Conservation (phyloP, 1,284 basidiomycete species). For the Moesziomyces sp. region DNA sequence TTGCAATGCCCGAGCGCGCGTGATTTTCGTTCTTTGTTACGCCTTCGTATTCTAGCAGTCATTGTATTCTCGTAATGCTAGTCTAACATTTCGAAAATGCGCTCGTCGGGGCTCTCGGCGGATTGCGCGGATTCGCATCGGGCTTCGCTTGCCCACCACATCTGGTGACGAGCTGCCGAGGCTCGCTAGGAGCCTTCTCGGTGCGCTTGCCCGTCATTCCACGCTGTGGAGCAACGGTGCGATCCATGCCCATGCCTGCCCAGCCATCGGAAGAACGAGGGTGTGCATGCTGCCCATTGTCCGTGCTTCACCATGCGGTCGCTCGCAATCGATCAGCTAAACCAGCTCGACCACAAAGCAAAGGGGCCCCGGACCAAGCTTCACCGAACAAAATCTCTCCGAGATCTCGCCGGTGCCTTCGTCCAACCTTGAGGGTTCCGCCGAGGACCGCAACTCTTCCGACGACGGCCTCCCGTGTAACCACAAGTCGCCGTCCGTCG, state of each 20-base stretch:
- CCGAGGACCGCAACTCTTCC: not conserved
- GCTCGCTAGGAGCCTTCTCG: not conserved
- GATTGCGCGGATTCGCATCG: not conserved
- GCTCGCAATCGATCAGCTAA: too few relatives aligned
- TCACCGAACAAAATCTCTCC: not conserved
- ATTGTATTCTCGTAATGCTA: too few relatives aligned
- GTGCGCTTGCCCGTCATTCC: not conserved
- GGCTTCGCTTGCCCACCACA: not conserved
- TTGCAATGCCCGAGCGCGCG: conserved; percentile 3
- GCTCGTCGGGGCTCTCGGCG: too few relatives aligned
- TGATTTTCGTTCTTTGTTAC: not conserved
- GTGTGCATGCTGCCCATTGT: too few relatives aligned
- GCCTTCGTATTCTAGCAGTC: too few relatives aligned
- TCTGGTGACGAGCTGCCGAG: not conserved
- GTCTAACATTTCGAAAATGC: too few relatives aligned
- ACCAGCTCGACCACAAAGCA: not conserved
- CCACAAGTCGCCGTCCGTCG: too few relatives aligned
- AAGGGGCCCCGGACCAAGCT: too few relatives aligned
- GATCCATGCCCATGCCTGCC: too few relatives aligned
- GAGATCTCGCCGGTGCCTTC: not conserved
- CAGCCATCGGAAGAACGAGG: too few relatives aligned
- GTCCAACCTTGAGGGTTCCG: not conserved
- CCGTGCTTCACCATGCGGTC: too few relatives aligned
- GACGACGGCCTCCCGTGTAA: not conserved
- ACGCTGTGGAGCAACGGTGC: too few relatives aligned